Evolutionary conservation across 768 basidiomycete species (phyloP).

Genomic region (Leucosporidium yakuticum): DNA sequence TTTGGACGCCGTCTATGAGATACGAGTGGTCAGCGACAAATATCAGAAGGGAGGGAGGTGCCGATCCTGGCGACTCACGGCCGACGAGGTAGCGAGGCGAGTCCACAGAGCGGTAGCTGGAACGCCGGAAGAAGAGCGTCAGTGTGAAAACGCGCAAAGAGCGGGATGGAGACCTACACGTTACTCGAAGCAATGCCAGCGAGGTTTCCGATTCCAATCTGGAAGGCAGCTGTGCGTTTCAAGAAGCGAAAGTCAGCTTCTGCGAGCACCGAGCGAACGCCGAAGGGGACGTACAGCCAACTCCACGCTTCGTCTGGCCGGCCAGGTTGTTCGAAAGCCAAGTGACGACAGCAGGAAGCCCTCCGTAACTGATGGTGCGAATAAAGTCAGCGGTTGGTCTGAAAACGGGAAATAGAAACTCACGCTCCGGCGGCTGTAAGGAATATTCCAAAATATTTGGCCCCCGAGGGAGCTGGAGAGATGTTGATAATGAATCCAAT

Average conservation of each 20-base stretch:
- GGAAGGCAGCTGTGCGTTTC: conserved; percentile 8
- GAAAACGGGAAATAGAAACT: background rate
- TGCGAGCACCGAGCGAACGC: background rate
- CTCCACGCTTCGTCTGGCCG: conserved; percentile 27
- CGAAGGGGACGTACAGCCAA: no score
- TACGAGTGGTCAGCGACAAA: no score
- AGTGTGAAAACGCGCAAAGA: no score
- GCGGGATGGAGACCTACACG: conserved; percentile 4
- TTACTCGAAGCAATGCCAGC: conserved; percentile 32
- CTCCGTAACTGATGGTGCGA: background rate
- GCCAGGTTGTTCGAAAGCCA: conserved; percentile 37
- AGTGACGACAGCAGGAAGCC: conserved; percentile 25
- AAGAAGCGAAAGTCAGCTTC: conserved; percentile 8
- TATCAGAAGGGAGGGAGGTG: background rate
- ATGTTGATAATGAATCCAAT: conserved; percentile 37
- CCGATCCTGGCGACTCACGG: background rate
- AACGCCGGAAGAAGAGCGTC: no score
- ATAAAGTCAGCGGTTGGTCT: background rate
- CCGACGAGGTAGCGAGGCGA: conserved; percentile 33
- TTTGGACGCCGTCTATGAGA: conserved; percentile 32
- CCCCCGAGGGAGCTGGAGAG: conserved; percentile 30
- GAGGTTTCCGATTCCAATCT: conserved; percentile 37
- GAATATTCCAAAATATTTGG: conserved; percentile 35
- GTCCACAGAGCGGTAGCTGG: conserved; percentile 21
- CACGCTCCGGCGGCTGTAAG: conserved; percentile 31